Base-by-base conservation (phyloP, 306 rosid genomes). In the Begonia peltatifolia region DNA sequence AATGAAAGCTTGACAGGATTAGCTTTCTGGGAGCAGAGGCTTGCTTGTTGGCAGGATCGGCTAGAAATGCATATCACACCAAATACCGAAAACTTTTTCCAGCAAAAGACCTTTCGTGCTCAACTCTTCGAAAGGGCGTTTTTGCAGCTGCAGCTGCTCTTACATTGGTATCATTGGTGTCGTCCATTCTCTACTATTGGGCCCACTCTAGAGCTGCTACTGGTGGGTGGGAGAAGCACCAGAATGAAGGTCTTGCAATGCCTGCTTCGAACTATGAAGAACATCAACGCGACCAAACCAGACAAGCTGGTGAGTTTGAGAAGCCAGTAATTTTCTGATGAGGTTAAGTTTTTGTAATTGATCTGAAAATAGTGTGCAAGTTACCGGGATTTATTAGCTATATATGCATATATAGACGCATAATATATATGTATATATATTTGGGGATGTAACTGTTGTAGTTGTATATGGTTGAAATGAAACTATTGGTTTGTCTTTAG, bases 51-150 rank as follows among this genome's bases (percentile, higher is more conserved):
- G 99, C 95, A 2, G 99, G 99, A 59, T 85, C 99, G 8, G 99
- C 99, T 1, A 76, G 67, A 82, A 90, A 90, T 42, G 99, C 99
- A 11, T 86, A 90, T 63, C 99, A 90, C 78, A 90, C 99, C 1
- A 86, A 79, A 59, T 86, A 85, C 73, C 36, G 81, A 30, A 86
- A 70, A 10, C 0, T 11, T 11, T 81, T 78, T 20, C 42, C 10
- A 1, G 10, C 6, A 0, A 54, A 73, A 0, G 49, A 80, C 52
- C 38, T 85, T 38, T 78, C 95, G 3, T 90, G 99, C 47, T 63
- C 95, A 49, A 86, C 99, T 15, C 87, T 90, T 12, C 94, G 95
- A 47, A 86, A 83, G 57, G 99, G 99, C n/a, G 95, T 90, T 23
- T 90, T 90, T 42, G 95, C 95, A 3, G 99, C 95, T 1, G 99